A percentile compares a stretch with the other conserved stretches of the same genome.
Evolutionary conservation across 2,329 filamentous ascomycete species (phyloP).

Genomic region (Talaromyces piceae): DNA sequence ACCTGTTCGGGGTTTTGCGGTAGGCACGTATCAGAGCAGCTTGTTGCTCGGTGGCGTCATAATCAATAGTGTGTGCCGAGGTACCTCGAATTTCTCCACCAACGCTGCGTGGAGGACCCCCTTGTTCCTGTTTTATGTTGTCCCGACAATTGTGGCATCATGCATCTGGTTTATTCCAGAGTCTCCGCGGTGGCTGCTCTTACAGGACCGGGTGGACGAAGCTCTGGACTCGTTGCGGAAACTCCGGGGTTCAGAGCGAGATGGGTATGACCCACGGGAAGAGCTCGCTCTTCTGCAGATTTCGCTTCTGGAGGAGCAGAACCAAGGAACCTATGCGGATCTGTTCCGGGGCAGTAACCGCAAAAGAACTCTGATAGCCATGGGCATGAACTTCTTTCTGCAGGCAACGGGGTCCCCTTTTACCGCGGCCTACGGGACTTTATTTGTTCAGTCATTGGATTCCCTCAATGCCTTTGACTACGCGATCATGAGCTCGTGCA

Average conservation of each 20-base stretch:
- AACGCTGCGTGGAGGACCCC: constrained; percentile 26
- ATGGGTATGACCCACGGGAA: constrained; percentile 2
- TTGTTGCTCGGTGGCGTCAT: constrained; percentile 17
- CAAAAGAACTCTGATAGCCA: constrained; percentile 10
- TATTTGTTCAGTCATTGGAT: constrained; percentile 9
- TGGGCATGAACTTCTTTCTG: constrained; percentile 11
- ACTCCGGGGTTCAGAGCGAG: constrained; percentile 18
- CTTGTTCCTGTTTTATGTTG: constrained; percentile 18
- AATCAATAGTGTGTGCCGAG: constrained; percentile 15
- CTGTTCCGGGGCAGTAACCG: constrained; percentile 10
- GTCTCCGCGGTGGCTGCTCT: constrained; percentile 21
- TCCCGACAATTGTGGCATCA: constrained; percentile 17
- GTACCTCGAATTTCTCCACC: constrained; percentile 15
- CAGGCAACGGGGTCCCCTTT: constrained; percentile 10
- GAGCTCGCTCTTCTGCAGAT: constrained; percentile 7
- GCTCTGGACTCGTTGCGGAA: constrained; percentile 31
- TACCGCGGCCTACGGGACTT: constrained; percentile 10
- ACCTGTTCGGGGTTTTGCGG: constrained; percentile 10
- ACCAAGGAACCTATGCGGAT: constrained; percentile 8
- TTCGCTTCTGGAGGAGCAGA: constrained; percentile 9
- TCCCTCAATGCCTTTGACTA: constrained; percentile 35
- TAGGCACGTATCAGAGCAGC: constrained; percentile 11
- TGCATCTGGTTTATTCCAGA: constrained; percentile 23
- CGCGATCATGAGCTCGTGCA: constrained; percentile 35
- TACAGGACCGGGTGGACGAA: constrained; percentile 19